These are phyloP conservation scores for Dactylellina leptospora DNA, from an alignment of 2,329 filamentous ascomycete species.

Conservation along the genomic window DNA sequence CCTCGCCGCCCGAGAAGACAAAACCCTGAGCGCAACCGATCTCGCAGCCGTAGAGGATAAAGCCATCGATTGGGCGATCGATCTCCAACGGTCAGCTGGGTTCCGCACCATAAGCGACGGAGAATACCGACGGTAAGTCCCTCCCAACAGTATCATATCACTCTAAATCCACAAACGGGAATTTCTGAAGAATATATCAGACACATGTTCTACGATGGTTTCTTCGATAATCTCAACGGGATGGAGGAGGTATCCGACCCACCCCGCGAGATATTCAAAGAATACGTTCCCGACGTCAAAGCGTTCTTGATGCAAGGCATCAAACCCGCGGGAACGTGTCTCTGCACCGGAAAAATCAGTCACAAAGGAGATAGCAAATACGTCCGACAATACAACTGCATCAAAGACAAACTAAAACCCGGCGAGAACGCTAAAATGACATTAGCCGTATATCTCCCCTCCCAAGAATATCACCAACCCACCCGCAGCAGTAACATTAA, in stretches of 20 bases:
- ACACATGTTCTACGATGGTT: slow-evolving; percentile 55
- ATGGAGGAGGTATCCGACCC: slow-evolving; percentile 49
- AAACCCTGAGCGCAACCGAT: slow-evolving; percentile 66
- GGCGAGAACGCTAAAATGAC: slow-evolving; percentile 75
- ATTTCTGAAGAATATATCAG: slow-evolving; percentile 18
- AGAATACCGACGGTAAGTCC: slow-evolving; percentile 66
- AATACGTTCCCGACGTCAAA: slow-evolving; percentile 70
- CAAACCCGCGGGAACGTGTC: slow-evolving; percentile 67
- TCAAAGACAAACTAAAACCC: slow-evolving; percentile 69
- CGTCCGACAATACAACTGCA: slow-evolving; percentile 68
- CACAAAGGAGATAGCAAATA: slow-evolving; percentile 61
- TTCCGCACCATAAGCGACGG: slow-evolving; percentile 73
- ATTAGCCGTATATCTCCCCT: slow-evolving; percentile 63
- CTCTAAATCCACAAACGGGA: background rate
- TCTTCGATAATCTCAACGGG: slow-evolving; percentile 55
- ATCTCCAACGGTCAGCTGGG: slow-evolving; percentile 71
- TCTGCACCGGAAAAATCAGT: slow-evolving; percentile 68
- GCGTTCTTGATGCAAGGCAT: slow-evolving; percentile 69
- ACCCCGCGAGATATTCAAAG: slow-evolving; percentile 53
- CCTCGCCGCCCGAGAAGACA: slow-evolving; percentile 69
- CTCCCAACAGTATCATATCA: background rate
- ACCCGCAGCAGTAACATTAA: too few relatives aligned
- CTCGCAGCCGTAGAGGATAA: slow-evolving; percentile 71
- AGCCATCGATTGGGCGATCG: slow-evolving; percentile 72
- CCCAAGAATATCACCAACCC: too few relatives aligned